phyloP scores from a whole-genome alignment of 306 rosid species.

The Malus fusca region DNA sequence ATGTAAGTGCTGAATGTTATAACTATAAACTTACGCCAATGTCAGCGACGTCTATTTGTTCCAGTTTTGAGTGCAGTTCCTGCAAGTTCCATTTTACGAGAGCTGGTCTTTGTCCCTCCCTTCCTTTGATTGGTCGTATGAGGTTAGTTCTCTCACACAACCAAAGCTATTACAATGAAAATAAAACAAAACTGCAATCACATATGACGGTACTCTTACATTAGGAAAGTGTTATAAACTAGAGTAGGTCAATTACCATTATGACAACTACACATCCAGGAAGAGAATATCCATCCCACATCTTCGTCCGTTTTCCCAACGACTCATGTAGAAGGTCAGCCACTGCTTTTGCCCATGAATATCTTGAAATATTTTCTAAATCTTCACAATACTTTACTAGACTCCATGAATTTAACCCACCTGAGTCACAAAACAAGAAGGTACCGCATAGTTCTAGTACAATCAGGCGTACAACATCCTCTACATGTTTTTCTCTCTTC shows the following conservation, averaged over 20 bases:
- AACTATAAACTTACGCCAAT: neutral
- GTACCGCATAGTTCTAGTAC: neutral
- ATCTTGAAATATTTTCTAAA: too few species aligned
- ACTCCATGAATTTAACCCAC: neutral
- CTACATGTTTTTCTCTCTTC: neutral
- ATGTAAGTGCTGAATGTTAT: too few species aligned
- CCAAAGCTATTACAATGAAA: neutral
- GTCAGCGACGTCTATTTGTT: neutral
- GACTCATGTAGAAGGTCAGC: neutral
- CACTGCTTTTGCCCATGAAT: neutral
- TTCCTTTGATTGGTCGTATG: neutral
- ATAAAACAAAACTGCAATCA: neutral
- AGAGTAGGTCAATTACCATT: neutral
- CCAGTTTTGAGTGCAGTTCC: neutral
- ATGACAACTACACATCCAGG: slow-evolving; percentile 1
- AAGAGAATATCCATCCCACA: neutral
- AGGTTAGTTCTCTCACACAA: slow-evolving; percentile 3
- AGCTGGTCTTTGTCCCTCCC: neutral
- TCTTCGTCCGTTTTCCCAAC: neutral
- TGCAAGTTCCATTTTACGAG: neutral
- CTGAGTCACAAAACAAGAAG: neutral
- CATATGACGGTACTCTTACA: too few species aligned
- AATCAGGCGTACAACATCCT: neutral
- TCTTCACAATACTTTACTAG: neutral
- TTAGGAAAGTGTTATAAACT: neutral